These are phyloP conservation scores for Tricholoma furcatifolium DNA, from an alignment of 768 basidiomycete genomes.

Conservation along the genomic window DNA sequence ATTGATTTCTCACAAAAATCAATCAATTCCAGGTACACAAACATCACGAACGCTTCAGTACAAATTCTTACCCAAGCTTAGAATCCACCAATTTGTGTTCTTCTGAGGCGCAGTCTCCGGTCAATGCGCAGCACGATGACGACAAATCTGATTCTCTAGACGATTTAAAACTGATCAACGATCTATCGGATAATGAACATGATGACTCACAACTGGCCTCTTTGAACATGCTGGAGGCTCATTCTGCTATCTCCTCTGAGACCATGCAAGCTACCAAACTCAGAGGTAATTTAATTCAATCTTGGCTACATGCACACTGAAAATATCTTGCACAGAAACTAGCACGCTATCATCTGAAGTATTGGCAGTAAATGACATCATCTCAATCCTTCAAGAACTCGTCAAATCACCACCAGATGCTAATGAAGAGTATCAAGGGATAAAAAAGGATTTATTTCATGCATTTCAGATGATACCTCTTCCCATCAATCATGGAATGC, in stretches of 20 bases:
- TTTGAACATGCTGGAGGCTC: slow-evolving; percentile 1
- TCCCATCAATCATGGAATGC: slow-evolving; percentile 17
- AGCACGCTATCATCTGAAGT: not conserved
- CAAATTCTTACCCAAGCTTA: no score
- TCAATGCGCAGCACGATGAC: not conserved
- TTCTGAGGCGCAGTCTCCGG: no score
- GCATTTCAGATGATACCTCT: slow-evolving; percentile 6
- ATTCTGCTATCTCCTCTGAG: not conserved
- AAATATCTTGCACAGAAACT: not conserved
- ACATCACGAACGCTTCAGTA: no score
- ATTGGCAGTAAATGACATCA: not conserved
- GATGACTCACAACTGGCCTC: not conserved
- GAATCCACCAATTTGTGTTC: no score
- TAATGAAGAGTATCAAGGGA: slow-evolving; percentile 5
- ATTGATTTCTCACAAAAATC: no score
- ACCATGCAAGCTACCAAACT: not conserved
- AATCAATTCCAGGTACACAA: no score
- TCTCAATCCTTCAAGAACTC: not conserved
- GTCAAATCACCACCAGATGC: not conserved
- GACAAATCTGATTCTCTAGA: not conserved
- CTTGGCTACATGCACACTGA: not conserved
- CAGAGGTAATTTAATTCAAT: not conserved
- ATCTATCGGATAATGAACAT: not conserved
- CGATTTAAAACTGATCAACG: not conserved
- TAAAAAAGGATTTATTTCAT: slow-evolving; percentile 22